phyloP scores from a whole-genome alignment of 331 rosid species.

The Pyracantha coccinea region DNA sequence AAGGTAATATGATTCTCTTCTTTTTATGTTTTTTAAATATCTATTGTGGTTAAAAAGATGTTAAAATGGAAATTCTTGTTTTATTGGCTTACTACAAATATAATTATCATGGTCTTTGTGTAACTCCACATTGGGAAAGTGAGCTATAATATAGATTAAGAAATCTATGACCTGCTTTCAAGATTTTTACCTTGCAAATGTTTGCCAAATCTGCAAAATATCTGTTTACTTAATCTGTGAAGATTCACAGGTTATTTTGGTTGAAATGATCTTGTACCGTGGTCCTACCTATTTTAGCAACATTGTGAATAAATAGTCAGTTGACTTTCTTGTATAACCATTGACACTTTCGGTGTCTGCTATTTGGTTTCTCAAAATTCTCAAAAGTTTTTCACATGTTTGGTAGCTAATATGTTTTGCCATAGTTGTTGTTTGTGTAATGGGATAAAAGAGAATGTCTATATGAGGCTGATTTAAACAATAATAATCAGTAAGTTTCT shows the following conservation, averaged over 20 bases:
- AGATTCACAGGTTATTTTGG: neutral
- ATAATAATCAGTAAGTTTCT: neutral
- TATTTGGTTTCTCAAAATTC: neutral
- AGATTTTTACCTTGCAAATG: neutral
- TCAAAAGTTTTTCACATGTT: neutral
- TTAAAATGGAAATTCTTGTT: neutral
- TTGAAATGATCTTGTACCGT: neutral
- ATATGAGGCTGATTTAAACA: neutral
- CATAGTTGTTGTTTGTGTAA: neutral
- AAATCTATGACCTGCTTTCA: too few species aligned
- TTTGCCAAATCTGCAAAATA: neutral
- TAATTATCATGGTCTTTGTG: neutral
- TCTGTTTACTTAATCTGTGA: neutral
- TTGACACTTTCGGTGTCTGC: neutral
- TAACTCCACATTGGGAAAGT: neutral
- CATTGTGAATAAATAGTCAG: neutral
- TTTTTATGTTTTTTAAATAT: conserved; percentile 5
- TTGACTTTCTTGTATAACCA: neutral
- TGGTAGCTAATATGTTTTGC: neutral
- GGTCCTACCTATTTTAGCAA: neutral
- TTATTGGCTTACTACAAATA: neutral
- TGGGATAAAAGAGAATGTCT: neutral
- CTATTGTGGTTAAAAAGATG: neutral
- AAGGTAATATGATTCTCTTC: conserved; percentile 44
- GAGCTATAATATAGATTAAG: too few species aligned